Evolutionary conservation across 495 filamentous ascomycete genomes (phyloP), one percentile per base, ranked within the genome.

Genomic region (Staphylotrichum tortipilum): DNA sequence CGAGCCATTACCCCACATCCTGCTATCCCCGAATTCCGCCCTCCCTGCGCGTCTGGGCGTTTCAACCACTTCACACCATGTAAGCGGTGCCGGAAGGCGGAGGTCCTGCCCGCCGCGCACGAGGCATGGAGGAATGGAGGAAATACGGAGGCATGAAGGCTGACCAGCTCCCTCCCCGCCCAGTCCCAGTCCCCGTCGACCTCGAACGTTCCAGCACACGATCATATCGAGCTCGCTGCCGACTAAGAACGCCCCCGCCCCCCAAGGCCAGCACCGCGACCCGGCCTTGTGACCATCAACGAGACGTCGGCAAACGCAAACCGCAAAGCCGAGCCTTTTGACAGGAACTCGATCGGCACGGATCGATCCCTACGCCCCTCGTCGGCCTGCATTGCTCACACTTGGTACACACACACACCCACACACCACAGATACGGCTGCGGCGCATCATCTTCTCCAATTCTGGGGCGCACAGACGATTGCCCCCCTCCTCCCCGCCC

Each of bases 101-200:
- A n/a, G n/a, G n/a, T n/a, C n/a, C n/a, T n/a, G n/a, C n/a, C n/a
- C n/a, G n/a, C n/a, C n/a, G n/a, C n/a, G n/a, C n/a, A n/a, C n/a
- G n/a, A n/a, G n/a, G n/a, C n/a, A n/a, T n/a, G n/a, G n/a, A n/a
- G n/a, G n/a, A n/a, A n/a, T n/a, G n/a, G n/a, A n/a, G n/a, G n/a
- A n/a, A n/a, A n/a, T n/a, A n/a, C n/a, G n/a, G n/a, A 31, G 49
- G 56, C 63, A 59, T 61, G 55, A 54, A 63, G 41, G 52, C 63
- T 63, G 50, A 66, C 56, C 63, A 59, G 54, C 53, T 51, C 30
- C 18, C 54, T 40, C 30, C 47, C 47, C 57, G 50, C 50, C 37
- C 21, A 52, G 43, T 60, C 57, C 30, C 47, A 44, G 57, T 48
- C 50, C 37, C 21, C 53, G 43, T 60, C 57, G 46, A 54, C 40